Evolutionary conservation across 139 green algal genomes (phyloP).

Genomic region (Closterium sp.): DNA sequence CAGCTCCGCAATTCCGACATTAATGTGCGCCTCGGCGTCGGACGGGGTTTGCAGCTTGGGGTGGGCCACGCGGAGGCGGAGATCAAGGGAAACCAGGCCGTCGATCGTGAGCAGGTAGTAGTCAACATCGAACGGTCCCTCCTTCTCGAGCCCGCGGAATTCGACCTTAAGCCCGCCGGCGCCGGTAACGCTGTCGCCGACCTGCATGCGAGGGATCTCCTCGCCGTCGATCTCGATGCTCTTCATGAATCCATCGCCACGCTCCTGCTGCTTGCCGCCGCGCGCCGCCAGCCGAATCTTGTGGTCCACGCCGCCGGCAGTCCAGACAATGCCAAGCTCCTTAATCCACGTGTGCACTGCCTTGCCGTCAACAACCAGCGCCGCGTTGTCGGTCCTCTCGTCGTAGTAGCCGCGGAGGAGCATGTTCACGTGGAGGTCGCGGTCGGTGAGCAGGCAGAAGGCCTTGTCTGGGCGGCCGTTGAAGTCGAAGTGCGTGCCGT

Average conservation of each 20-base stretch:
- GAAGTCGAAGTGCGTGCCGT: conserved; percentile 1
- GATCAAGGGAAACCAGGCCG: background rate
- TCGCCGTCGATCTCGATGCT: background rate
- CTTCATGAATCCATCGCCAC: background rate
- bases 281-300: background rate
- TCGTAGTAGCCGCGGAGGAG: background rate
- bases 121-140: conserved; percentile 5
- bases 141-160: background rate
- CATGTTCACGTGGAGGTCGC: background rate
- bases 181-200: background rate
- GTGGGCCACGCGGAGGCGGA: conserved; percentile 16
- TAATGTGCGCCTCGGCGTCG: conserved; percentile 27
- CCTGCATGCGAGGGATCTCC: background rate
- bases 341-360: conserved; percentile 7
- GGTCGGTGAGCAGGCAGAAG: background rate
- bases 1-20: conserved; percentile 11
- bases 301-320: background rate
- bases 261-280: conserved; percentile 19
- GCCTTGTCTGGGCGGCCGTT: conserved; percentile 2
- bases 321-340: conserved; percentile 11
- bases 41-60: conserved; percentile 11
- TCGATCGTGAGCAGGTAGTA: conserved; percentile 14
- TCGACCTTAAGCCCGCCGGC: background rate
- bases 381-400: background rate
- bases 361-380: background rate